Evolutionary conservation across 371 early-diverging fungal genomes (phyloP).

Genomic region (Mortierella sp.): DNA sequence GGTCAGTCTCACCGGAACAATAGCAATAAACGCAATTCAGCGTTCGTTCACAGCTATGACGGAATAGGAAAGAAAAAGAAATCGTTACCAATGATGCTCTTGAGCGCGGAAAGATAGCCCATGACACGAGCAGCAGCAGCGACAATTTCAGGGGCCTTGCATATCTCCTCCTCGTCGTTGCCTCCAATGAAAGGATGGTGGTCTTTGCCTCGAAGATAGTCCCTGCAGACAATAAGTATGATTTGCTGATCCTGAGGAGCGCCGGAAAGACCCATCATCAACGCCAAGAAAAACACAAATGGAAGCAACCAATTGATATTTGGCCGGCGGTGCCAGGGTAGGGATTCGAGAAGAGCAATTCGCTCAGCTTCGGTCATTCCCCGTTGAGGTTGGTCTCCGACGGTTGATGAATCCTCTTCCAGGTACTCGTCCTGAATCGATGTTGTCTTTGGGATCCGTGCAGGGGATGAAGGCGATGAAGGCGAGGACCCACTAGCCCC

Average conservation of each 20-base stretch:
- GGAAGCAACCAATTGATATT: constrained; percentile 27
- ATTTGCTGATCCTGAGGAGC: constrained; percentile 22
- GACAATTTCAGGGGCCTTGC: constrained; percentile 15
- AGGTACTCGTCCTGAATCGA: neutral
- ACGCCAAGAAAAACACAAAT: neutral
- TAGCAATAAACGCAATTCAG: neutral
- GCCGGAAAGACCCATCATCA: constrained; percentile 13
- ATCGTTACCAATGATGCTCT: constrained; percentile 14
- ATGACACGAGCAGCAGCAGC: constrained; percentile 28
- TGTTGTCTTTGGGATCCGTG: neutral
- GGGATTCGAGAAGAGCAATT: neutral
- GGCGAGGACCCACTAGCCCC: neutral
- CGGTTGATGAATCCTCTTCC: neutral
- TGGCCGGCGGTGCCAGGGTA: constrained; percentile 29
- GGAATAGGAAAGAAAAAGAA: neutral
- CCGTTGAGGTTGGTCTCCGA: neutral
- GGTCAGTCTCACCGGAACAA: neutral
- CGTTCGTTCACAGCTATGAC: neutral
- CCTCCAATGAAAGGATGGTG: neutral
- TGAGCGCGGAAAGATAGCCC: constrained; percentile 21
- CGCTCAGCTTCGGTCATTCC: constrained; percentile 12
- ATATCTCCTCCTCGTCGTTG: neutral
- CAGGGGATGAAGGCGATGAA: neutral
- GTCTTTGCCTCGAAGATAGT: neutral
- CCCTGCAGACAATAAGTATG: constrained; percentile 28